Percentiles rank a stretch among this genome's conserved stretches.
These are phyloP conservation scores for Mallotus repandus DNA, from an alignment of 441 rosid species.

Conservation along the genomic window DNA sequence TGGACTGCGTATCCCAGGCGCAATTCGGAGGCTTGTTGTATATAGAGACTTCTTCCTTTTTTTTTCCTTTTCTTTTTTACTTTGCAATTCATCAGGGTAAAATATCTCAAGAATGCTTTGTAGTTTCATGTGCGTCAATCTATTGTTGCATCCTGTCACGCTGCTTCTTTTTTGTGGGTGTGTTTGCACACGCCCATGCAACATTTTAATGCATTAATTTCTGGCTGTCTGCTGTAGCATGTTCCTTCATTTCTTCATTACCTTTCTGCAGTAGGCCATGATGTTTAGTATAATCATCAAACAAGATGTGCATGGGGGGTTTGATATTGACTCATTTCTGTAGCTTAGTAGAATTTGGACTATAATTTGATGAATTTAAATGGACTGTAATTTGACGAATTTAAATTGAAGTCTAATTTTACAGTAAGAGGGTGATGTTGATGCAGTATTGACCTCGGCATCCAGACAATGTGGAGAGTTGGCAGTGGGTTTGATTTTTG, in stretches of 20 bases:
- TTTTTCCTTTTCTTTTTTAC: not conserved
- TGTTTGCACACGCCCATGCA: not conserved
- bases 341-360: not conserved
- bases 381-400: too few relatives aligned
- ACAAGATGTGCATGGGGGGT: too few relatives aligned
- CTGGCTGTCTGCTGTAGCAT: not conserved
- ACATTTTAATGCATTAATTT: not conserved
- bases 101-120: conserved; percentile 41
- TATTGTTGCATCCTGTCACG: conserved; percentile 20
- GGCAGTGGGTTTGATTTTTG: too few relatives aligned
- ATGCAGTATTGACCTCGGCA: not conserved
- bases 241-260: not conserved
- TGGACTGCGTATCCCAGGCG: conserved; percentile 32
- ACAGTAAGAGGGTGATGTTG: not conserved
- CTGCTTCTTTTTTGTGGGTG: not conserved
- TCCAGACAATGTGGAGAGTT: too few relatives aligned
- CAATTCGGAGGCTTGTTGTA: conserved; percentile 52
- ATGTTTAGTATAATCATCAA: not conserved
- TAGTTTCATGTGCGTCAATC: conserved; percentile 41
- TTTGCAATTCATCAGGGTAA: conserved; percentile 44
- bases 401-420: not conserved
- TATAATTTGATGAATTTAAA: not conserved
- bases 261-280: not conserved
- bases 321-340: not conserved
- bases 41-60: conserved; percentile 42